Evolutionary conservation across 1,284 basidiomycete genomes (phyloP), one percentile per base, ranked within the genome.

Genomic region (Spongiforma sp.): DNA sequence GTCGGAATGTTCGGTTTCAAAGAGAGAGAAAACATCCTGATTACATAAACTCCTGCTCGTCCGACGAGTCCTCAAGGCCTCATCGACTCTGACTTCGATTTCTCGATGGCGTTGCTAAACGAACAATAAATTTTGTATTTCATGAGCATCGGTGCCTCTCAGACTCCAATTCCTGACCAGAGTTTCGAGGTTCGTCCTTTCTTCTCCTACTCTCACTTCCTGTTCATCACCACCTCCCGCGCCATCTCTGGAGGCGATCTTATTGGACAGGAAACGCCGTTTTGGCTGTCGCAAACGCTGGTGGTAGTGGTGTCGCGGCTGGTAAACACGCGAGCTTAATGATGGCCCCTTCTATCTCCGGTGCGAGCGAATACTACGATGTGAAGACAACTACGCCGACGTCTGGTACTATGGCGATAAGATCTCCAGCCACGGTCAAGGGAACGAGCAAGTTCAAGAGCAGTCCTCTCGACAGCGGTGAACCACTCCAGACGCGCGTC

Each of bases 401-500:
- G n/a, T n/a, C n/a, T n/a, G n/a, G n/a, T n/a, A n/a, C n/a, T n/a
- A n/a, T n/a, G n/a, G 26, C 28, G 17, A 19, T 6, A 28, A 73
- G 77, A 55, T 63, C 71, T 37, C 62, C 71, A 28, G 65, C 62
- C 28, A 65, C 69, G 58, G 41, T 72, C 68, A 67, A 89, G 84
- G 73, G 86, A 82, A n/a, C 79, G 77, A 60, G 67, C 62, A 80
- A 83, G 68, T 91, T 91, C 77, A 91, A 91, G 84, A 91, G 89
- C 71, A 89, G 85, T 72, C 89, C 88, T 54, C 71, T 84, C 28
- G 82, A 78, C 33, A 82, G 80, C 19, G 79, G 75, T n/a, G 79
- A 83, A 61, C 70, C 50, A 30, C 19, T 28, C n/a, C n/a, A 77
- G 53, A 73, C 67, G 9, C 82, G 82, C 3, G 73, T 82, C 9